Percentiles rank a stretch among this genome's conserved stretches.
Evolutionary conservation across 2,329 filamentous ascomycete species (phyloP).

Genomic region (Fusarium sp.): DNA sequence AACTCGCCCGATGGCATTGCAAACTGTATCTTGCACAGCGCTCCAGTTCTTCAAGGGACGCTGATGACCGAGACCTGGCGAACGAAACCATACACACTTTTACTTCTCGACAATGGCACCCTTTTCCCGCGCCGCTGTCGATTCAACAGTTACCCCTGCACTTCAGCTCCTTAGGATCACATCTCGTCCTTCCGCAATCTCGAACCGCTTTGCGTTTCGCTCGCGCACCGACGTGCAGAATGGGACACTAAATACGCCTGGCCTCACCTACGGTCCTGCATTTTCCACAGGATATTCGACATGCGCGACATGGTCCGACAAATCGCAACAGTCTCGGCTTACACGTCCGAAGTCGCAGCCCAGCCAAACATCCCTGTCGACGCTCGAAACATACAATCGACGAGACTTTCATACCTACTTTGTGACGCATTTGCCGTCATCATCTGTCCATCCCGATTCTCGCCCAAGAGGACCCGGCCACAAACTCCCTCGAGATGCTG

Average conservation of each 20-base stretch:
- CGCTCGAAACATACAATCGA: constrained; percentile 42
- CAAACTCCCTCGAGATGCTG: constrained; percentile 87
- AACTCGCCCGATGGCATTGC: constrained; percentile 46
- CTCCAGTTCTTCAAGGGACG: constrained; percentile 41
- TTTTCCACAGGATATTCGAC: constrained; percentile 5
- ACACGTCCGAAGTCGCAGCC: constrained; percentile 15
- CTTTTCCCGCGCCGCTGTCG: constrained; percentile 31
- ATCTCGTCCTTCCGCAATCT: constrained; percentile 18
- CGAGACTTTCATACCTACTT: constrained; percentile 93
- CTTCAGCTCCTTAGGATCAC: constrained; percentile 37
- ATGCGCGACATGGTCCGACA: constrained; percentile 22
- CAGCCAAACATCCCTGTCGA: constrained; percentile 14
- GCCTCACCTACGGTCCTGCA: neutral
- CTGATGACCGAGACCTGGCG: constrained; percentile 39
- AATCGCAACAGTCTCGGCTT: constrained; percentile 22
- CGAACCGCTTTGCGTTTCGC: constrained; percentile 12
- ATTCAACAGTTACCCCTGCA: constrained; percentile 28
- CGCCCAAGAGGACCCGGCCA: constrained; percentile 76
- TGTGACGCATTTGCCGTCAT: constrained; percentile 93
- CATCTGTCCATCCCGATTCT: constrained; percentile 90
- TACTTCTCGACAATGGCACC: constrained; percentile 42
- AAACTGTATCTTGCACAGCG: constrained; percentile 40
- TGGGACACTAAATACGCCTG: neutral
- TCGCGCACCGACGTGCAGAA: constrained; percentile 3
- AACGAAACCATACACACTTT: constrained; percentile 9